Evolutionary conservation across 768 basidiomycete genomes (phyloP).

Genomic region (Amanita molliuscula): DNA sequence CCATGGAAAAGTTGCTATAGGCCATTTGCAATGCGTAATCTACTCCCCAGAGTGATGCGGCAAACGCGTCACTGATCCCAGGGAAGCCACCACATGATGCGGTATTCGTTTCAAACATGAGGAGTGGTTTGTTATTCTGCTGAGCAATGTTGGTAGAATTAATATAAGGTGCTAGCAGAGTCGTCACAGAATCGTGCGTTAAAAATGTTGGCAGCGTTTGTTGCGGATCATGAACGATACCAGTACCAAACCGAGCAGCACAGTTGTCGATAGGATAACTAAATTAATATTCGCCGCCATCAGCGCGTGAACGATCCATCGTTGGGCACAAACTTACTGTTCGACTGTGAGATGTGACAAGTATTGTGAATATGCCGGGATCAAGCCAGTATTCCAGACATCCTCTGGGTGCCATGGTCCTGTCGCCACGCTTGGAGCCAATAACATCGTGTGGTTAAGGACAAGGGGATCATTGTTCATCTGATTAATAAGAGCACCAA

Average conservation of each 20-base stretch:
- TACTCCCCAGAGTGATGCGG: constrained; percentile 53
- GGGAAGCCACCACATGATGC: constrained; percentile 63
- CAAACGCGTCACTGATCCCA: constrained; percentile 53
- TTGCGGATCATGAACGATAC: constrained; percentile 30
- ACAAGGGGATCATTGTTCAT: constrained; percentile 25
- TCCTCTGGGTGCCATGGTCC: constrained; percentile 37
- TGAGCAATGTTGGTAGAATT: constrained; percentile 36
- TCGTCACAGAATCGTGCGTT: constrained; percentile 42
- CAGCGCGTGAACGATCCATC: not conserved
- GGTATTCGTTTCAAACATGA: constrained; percentile 68
- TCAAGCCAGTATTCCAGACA: constrained; percentile 42
- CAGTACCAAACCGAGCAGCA: constrained; percentile 34
- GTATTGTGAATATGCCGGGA: constrained; percentile 28
- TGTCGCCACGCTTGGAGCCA: constrained; percentile 51
- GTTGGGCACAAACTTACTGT: constrained; percentile 26
- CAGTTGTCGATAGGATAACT: constrained; percentile 50
- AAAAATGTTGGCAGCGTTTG: constrained; percentile 43
- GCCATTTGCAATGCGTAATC: constrained; percentile 61
- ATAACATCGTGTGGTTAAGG: constrained; percentile 31
- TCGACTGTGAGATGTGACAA: constrained; percentile 43
- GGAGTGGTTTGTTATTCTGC: constrained; percentile 32
- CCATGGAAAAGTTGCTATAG: constrained; percentile 43
- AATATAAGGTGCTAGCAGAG: constrained; percentile 42
- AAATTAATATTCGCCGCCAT: constrained; percentile 5
- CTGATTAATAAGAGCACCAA: constrained; percentile 29